A percentile compares a stretch with the other conserved stretches of the same genome.
phyloP scores from a whole-genome alignment of 331 rosid species.

The Dryas integrifolia region DNA sequence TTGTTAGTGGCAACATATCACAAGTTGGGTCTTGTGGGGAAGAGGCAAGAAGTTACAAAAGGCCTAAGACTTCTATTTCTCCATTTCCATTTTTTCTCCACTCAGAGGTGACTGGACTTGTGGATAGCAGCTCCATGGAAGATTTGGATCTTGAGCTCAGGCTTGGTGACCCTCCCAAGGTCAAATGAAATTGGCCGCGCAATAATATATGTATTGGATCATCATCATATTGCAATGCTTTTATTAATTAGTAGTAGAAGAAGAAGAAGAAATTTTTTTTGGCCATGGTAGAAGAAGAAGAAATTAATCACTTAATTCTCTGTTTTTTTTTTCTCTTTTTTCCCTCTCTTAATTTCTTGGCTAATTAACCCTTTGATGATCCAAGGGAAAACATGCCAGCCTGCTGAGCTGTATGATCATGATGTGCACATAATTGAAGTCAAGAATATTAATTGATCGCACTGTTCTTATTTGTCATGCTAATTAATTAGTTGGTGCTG shows the following conservation, averaged over 20 bases:
- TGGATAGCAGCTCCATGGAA: constrained; percentile 36
- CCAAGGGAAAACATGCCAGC: constrained; percentile 4
- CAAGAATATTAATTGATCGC: neutral
- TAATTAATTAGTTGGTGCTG: too few relatives aligned
- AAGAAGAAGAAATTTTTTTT: neutral
- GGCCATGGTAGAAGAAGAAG: too few relatives aligned
- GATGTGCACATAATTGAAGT: constrained; percentile 7
- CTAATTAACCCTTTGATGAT: neutral
- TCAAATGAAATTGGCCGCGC: constrained; percentile 18
- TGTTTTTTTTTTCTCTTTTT: neutral
- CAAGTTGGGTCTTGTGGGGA: constrained; percentile 26
- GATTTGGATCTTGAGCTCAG: constrained; percentile 93
- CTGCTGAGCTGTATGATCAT: neutral
- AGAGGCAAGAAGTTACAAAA: constrained; percentile 35
- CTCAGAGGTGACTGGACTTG: constrained; percentile 17
- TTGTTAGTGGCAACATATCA: constrained; percentile 35
- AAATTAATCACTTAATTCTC: neutral
- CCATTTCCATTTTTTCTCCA: constrained; percentile 36
- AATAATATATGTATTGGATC: neutral
- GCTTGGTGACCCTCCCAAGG: constrained; percentile 64
- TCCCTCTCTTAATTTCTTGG: neutral
- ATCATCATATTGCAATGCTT: neutral
- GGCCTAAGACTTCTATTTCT: constrained; percentile 36
- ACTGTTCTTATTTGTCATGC: neutral
- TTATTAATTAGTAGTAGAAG: neutral